Conservation (phyloP, 495 filamentous ascomycete species). For the Aspergillus ellipticus region DNA sequence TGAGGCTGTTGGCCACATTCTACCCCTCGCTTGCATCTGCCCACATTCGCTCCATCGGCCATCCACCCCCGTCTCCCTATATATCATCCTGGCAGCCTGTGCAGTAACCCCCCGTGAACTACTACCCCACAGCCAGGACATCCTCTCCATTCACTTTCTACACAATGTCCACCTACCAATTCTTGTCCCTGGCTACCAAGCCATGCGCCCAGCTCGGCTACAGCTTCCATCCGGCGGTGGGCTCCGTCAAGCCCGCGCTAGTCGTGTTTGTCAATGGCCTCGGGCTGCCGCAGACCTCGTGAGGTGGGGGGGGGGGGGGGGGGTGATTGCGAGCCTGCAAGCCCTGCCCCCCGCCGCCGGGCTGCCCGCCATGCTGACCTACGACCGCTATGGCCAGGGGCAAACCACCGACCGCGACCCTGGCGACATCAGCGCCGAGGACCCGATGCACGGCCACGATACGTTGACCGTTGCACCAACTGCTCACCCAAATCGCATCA, state of each 20-base stretch:
- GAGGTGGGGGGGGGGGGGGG: no score
- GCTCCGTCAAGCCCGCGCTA: slow-evolving; percentile 26
- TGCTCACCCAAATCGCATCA: slow-evolving; percentile 40
- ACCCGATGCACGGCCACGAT: slow-evolving; percentile 51
- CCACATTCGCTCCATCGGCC: no score
- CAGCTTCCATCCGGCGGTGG: slow-evolving; percentile 19
- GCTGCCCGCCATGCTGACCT: slow-evolving; percentile 51
- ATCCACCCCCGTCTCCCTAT: no score
- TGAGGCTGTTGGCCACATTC: no score
- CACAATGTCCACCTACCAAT: no score
- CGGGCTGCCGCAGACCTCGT: slow-evolving; percentile 42
- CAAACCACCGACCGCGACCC: slow-evolving; percentile 53
- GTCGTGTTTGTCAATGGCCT: slow-evolving; percentile 64
- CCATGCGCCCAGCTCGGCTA: slow-evolving; percentile 26
- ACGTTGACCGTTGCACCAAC: slow-evolving; percentile 38
- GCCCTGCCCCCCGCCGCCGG: slow-evolving; percentile 28
- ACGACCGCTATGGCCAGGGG: slow-evolving; percentile 65
- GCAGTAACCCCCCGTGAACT: no score
- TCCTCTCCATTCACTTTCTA: no score
- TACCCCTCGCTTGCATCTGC: no score
- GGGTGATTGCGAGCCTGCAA: no score
- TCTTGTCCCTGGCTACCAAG: slow-evolving; percentile 28
- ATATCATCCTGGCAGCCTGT: no score
- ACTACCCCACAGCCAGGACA: no score
- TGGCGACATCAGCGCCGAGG: slow-evolving; percentile 32